Evolutionary conservation across 805 yeast species (phyloP).

Genomic region (Babjeviella inositovora): DNA sequence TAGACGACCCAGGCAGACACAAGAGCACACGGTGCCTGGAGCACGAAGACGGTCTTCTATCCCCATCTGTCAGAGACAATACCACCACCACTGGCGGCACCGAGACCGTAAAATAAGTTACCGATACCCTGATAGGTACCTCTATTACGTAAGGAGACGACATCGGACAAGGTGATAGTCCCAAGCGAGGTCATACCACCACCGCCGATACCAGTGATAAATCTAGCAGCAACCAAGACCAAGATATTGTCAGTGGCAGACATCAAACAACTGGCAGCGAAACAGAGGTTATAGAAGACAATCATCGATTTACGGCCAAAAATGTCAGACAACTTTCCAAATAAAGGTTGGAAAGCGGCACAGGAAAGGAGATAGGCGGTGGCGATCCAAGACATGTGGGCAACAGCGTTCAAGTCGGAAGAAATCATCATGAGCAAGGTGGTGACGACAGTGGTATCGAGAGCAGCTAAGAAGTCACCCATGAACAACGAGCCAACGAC

Average conservation of each 20-base stretch:
- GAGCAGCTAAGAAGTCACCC: slow-evolving; percentile 41
- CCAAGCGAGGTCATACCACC: slow-evolving; percentile 70
- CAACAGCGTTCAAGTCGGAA: slow-evolving; percentile 48
- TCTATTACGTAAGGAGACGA: slow-evolving; percentile 60
- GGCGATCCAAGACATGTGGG: slow-evolving; percentile 58
- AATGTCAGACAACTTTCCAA: slow-evolving; percentile 57
- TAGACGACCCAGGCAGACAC: slow-evolving; percentile 20
- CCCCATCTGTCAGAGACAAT: slow-evolving; percentile 31
- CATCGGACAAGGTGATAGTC: slow-evolving; percentile 63
- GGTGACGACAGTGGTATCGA: slow-evolving; percentile 55
- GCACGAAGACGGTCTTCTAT: slow-evolving; percentile 49
- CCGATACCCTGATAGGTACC: slow-evolving; percentile 77
- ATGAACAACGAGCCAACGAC: slow-evolving; percentile 24
- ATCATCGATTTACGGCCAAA: slow-evolving; percentile 46
- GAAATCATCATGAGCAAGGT: slow-evolving; percentile 52
- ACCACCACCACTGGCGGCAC: slow-evolving; percentile 65
- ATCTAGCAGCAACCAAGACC: slow-evolving; percentile 32
- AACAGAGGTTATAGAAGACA: slow-evolving; percentile 34
- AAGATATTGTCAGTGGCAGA: slow-evolving; percentile 34
- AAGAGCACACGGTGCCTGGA: slow-evolving; percentile 34
- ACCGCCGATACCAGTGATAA: slow-evolving; percentile 82
- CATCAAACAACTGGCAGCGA: slow-evolving; percentile 38
- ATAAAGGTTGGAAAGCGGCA: slow-evolving; percentile 61
- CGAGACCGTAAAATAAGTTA: slow-evolving; percentile 61
- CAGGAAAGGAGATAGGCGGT: slow-evolving; percentile 53